phyloP scores from a whole-genome alignment of 192 early-diverging fungal species.

The Rhizophagus sp. region DNA sequence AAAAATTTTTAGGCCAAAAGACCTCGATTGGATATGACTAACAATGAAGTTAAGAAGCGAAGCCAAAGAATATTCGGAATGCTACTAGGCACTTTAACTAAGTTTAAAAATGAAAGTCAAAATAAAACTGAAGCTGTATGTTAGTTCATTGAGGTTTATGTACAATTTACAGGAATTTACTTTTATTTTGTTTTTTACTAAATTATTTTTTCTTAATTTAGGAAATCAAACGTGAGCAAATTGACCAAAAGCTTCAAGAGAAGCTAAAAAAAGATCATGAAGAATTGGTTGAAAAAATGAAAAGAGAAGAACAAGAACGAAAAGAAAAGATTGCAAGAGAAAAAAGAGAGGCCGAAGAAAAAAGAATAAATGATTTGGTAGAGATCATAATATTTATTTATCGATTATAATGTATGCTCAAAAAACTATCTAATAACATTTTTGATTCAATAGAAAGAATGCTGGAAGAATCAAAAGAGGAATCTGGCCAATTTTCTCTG shows the following conservation, averaged over 20 bases:
- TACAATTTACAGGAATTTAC: no score
- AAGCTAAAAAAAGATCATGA: constrained; percentile 48
- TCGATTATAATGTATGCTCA: not conserved
- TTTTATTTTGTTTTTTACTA: not conserved
- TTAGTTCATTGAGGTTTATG: not conserved
- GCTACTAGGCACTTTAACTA: constrained; percentile 52
- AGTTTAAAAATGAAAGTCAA: constrained; percentile 52
- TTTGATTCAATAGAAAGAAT: constrained; percentile 10
- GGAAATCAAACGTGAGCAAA: constrained; percentile 47
- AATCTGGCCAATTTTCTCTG: constrained; percentile 37
- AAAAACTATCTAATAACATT: not conserved
- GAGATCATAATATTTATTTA: not conserved
- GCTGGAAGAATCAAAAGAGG: constrained; percentile 31
- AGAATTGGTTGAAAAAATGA: constrained; percentile 42
- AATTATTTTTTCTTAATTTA: constrained; percentile 9
- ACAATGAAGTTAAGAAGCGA: constrained; percentile 38
- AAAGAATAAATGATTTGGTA: constrained; percentile 23
- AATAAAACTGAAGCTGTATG: constrained; percentile 51
- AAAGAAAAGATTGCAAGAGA: constrained; percentile 21
- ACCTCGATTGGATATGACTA: constrained; percentile 41
- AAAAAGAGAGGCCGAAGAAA: constrained; percentile 25
- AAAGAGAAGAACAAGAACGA: constrained; percentile 43
- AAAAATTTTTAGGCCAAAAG: constrained; percentile 32
- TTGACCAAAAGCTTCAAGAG: constrained; percentile 44
- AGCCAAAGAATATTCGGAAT: constrained; percentile 53